phyloP scores from a whole-genome alignment of 2,329 filamentous ascomycete genomes.

The Penicillium fuscoglaucum region DNA sequence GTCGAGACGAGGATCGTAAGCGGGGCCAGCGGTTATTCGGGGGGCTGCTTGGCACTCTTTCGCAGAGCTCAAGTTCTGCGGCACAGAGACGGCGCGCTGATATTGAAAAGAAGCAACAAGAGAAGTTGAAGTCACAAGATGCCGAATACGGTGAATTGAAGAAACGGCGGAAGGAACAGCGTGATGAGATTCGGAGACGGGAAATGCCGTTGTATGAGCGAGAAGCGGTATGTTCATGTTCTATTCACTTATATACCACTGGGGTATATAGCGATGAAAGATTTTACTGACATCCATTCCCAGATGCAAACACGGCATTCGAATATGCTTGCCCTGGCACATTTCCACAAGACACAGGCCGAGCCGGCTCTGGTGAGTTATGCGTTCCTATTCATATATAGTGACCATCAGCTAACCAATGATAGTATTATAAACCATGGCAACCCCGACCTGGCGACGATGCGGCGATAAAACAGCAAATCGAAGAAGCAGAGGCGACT shows the following conservation, averaged over 20 bases:
- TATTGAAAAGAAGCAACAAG: conserved; percentile 79
- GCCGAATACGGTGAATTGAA: conserved; percentile 69
- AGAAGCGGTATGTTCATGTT: conserved; percentile 66
- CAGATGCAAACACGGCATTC: conserved; percentile 75
- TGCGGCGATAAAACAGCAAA: conserved; percentile 68
- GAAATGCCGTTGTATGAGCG: conserved; percentile 77
- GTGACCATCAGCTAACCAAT: conserved; percentile 21
- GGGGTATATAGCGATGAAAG: conserved; percentile 10
- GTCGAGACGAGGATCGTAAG: conserved; percentile 73
- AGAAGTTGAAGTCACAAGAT: conserved; percentile 74
- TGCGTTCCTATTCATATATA: not conserved
- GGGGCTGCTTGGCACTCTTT: conserved; percentile 73
- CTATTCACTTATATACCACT: not conserved
- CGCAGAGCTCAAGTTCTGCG: conserved; percentile 66
- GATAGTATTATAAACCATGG: conserved; percentile 83
- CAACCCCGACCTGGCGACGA: conserved; percentile 69
- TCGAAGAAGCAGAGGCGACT: conserved; percentile 61
- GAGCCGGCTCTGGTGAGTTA: conserved; percentile 71
- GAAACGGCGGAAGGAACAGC: conserved; percentile 63
- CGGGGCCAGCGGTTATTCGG: conserved; percentile 85
- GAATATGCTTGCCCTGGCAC: conserved; percentile 69
- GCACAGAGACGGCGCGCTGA: conserved; percentile 70
- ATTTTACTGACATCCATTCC: conserved; percentile 21
- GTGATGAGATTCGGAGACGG: conserved; percentile 60
- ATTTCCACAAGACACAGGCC: conserved; percentile 69